These are phyloP conservation scores for Epichloe uncinata DNA, from an alignment of 2,329 filamentous ascomycete genomes.

Conservation along the genomic window DNA sequence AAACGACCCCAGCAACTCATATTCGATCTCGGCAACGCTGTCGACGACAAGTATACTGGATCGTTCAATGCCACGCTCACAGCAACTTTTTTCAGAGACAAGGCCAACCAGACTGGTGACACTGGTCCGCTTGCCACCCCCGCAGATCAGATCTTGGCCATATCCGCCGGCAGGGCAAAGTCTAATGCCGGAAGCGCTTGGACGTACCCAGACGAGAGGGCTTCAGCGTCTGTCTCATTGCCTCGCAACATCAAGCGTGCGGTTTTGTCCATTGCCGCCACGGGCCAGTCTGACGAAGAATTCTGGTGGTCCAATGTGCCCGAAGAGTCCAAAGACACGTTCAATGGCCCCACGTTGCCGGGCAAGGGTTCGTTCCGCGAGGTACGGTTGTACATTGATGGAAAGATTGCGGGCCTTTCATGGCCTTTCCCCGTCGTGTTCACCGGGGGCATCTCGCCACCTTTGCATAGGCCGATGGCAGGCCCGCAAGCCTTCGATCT, in stretches of 20 bases:
- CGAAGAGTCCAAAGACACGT: conserved; percentile 44
- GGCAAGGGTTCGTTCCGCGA: conserved; percentile 67
- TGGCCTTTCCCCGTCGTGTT: conserved; percentile 80
- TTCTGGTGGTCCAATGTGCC: conserved; percentile 79
- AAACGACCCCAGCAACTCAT: conserved; percentile 57
- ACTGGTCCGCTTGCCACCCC: conserved; percentile 14
- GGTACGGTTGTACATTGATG: conserved; percentile 64
- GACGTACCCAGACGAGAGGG: conserved; percentile 47
- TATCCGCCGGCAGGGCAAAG: conserved; percentile 40
- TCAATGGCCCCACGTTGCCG: conserved; percentile 43
- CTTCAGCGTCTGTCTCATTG: conserved; percentile 44
- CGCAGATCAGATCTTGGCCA: conserved; percentile 55
- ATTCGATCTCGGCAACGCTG: conserved; percentile 65
- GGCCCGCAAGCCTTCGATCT: conserved; percentile 71
- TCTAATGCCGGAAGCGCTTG: conserved; percentile 46
- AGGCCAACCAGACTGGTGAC: not conserved
- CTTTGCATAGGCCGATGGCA: conserved; percentile 65
- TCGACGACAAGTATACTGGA: conserved; percentile 58
- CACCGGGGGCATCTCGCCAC: conserved; percentile 65
- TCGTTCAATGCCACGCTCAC: conserved; percentile 61
- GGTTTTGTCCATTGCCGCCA: conserved; percentile 63
- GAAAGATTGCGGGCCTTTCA: conserved; percentile 54
- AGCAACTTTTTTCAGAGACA: conserved; percentile 49
- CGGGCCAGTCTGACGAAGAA: conserved; percentile 63
- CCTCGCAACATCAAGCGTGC: conserved; percentile 56